Conservation (phyloP, 2,329 filamentous ascomycete species). For the Ophioceras dolichostomum region DNA sequence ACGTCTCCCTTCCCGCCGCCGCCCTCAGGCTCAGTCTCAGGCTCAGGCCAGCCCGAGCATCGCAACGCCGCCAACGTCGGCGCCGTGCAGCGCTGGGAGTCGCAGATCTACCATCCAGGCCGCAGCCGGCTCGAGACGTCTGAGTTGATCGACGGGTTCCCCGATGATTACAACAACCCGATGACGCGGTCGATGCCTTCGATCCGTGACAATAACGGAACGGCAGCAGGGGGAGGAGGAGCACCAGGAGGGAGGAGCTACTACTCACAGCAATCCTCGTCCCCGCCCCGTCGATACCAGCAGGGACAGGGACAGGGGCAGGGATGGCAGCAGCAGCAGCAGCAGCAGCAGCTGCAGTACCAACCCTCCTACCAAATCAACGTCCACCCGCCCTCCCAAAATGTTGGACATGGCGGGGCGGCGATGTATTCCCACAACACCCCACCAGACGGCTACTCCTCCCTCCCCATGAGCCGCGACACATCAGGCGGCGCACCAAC, state of each 20-base stretch:
- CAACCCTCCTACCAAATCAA: conserved; percentile 8
- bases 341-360: neutral
- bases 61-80: neutral
- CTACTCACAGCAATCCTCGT: too few relatives aligned
- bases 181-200: conserved; percentile 2
- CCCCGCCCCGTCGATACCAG: neutral
- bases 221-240: neutral
- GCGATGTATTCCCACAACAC: too few relatives aligned
- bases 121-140: conserved; percentile 4
- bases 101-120: conserved; percentile 9
- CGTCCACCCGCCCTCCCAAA: conserved; percentile 12
- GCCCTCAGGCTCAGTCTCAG: conserved; percentile 6
- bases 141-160: conserved; percentile 11
- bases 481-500: conserved; percentile 24
- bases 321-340: neutral
- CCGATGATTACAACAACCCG: conserved; percentile 5
- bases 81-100: conserved; percentile 14
- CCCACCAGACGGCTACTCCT: conserved; percentile 27
- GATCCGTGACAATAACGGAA: conserved; percentile 4
- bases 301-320: neutral
- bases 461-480: conserved; percentile 37
- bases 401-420: neutral
- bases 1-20: conserved; percentile 15
- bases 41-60: conserved; percentile 1
- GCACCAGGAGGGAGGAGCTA: too few relatives aligned